phyloP scores from a whole-genome alignment of 352 stramenopile species.

The Thraustochytrium striatum region DNA sequence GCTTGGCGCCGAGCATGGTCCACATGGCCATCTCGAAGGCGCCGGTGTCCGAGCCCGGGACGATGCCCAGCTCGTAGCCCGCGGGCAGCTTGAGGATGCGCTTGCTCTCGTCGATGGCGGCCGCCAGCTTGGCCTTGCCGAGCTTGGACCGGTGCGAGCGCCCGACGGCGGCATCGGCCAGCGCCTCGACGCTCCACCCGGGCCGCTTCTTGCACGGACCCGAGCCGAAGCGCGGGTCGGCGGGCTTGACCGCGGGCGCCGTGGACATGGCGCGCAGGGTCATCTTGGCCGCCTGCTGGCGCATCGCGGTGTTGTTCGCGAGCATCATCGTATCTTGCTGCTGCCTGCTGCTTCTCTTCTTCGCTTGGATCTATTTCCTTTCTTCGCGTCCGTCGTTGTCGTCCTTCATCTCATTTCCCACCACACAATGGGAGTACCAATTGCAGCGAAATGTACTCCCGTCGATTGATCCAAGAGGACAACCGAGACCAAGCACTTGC shows the following conservation, averaged over 20 bases:
- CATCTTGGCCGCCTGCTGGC: conserved; percentile 1
- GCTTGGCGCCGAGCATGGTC: conserved; percentile 89
- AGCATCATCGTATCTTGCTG: conserved; percentile 21
- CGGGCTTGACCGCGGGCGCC: conserved; percentile 65
- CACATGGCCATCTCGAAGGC: conserved; percentile 99
- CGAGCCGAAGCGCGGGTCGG: conserved; percentile 90
- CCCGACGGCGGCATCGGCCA: conserved; percentile 81
- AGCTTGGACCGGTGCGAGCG: conserved; percentile 94
- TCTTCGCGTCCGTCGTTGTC: no score
- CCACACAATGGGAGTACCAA: no score
- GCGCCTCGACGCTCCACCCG: conserved; percentile 80
- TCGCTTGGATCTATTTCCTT: neutral
- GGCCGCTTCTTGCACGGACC: conserved; percentile 98
- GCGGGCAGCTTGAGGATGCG: conserved; percentile 86
- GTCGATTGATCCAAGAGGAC: no score
- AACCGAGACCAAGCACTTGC: no score
- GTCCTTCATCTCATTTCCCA: no score
- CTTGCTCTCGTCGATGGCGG: conserved; percentile 91
- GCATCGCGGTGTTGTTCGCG: neutral
- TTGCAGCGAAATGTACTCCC: no score
- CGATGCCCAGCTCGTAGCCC: conserved; percentile 90
- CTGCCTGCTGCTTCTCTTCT: neutral
- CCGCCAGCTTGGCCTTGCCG: conserved; percentile 89
- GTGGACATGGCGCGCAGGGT: neutral
- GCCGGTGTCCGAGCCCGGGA: conserved; percentile 95